A percentile compares a stretch with the other conserved stretches of the same genome.
Evolutionary conservation across 2,329 filamentous ascomycete genomes (phyloP).

Genomic region (Neofusicoccum umdonicola): DNA sequence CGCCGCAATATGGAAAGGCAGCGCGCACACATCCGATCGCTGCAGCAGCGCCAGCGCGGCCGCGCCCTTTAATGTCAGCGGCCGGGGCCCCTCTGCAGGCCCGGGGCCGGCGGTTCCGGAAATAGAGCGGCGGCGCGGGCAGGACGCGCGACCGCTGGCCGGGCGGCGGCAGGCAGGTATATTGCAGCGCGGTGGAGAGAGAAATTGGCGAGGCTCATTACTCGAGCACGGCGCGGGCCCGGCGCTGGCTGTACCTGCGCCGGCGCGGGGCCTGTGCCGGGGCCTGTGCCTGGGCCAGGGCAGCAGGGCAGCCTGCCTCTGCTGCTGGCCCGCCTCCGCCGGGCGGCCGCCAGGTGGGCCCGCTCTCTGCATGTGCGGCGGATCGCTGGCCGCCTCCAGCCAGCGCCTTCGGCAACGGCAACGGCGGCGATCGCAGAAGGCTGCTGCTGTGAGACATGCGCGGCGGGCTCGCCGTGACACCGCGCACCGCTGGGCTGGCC

Average conservation of each 20-base stretch:
- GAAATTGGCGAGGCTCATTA: conserved; percentile 8
- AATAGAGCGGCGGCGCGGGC: background rate
- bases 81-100: background rate
- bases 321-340: background rate
- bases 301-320: background rate
- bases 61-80: background rate
- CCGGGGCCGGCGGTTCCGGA: background rate
- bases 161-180: background rate
- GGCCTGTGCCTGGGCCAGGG: too few relatives aligned
- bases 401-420: background rate
- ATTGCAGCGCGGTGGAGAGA: background rate
- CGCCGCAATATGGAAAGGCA: background rate
- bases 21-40: background rate
- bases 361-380: background rate
- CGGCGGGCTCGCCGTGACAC: background rate
- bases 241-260: background rate
- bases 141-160: background rate
- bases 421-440: background rate
- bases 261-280: too few relatives aligned
- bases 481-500: background rate
- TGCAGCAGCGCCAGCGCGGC: background rate
- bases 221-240: background rate
- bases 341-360: background rate
- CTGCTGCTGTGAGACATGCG: background rate
- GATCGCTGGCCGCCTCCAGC: background rate